These are phyloP conservation scores for Ceratopteris richardii DNA, from an alignment of 75 land plant genomes.

Conservation along the genomic window DNA sequence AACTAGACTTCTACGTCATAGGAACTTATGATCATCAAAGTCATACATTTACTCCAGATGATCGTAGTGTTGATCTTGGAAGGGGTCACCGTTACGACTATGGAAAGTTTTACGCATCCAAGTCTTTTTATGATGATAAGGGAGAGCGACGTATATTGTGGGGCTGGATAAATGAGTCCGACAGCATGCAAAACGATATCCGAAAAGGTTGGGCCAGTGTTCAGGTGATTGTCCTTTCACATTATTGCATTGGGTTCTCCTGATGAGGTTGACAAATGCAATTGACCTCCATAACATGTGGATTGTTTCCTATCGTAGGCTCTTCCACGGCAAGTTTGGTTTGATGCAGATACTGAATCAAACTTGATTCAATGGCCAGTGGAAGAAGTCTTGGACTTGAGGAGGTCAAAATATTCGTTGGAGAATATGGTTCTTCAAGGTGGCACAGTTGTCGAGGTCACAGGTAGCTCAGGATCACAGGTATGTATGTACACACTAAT, in stretches of 20 bases:
- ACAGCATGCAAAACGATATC: conserved; percentile 50
- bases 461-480: conserved; percentile 42
- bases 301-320: too few relatives aligned
- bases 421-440: conserved; percentile 19
- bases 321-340: conserved; percentile 54
- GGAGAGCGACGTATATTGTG: conserved; percentile 59
- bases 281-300: too few relatives aligned
- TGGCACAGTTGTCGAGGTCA: conserved; percentile 49
- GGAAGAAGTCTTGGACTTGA: conserved; percentile 53
- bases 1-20: conserved; percentile 68
- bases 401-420: conserved; percentile 17
- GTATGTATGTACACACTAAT: conserved; percentile 30
- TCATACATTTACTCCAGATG: conserved; percentile 48
- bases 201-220: conserved; percentile 77
- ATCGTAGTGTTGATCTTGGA: conserved; percentile 46
- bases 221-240: too few relatives aligned
- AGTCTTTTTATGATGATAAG: conserved; percentile 63
- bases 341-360: conserved; percentile 43
- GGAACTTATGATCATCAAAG: conserved; percentile 40
- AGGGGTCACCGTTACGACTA: conserved; percentile 61
- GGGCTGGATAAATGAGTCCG: conserved; percentile 86
- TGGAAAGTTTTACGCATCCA: conserved; percentile 75
- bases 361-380: conserved; percentile 79
- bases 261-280: too few relatives aligned
- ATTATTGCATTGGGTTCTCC: too few relatives aligned